A percentile compares a stretch with the other conserved stretches of the same genome.
These are phyloP conservation scores for Oryza punctata DNA, from an alignment of 176 grass and related monocot genomes.

Conservation along the genomic window DNA sequence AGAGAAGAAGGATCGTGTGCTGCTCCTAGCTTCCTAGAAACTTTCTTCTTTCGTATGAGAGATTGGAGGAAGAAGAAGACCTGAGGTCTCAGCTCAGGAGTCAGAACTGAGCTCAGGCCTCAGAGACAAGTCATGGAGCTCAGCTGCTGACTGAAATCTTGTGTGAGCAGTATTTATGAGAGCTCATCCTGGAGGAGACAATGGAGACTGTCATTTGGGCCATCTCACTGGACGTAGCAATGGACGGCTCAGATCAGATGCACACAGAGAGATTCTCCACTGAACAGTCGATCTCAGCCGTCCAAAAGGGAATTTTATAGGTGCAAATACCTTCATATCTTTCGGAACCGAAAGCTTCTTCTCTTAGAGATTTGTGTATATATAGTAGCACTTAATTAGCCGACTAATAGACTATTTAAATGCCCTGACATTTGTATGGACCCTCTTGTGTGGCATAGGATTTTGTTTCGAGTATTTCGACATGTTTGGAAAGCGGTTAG, in stretches of 20 bases:
- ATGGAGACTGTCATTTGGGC: neutral
- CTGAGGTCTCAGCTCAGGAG: neutral
- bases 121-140: neutral
- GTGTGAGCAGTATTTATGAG: conserved; percentile 22
- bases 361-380: too few relatives aligned
- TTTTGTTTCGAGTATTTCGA: too few relatives aligned
- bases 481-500: too few relatives aligned
- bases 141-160: neutral
- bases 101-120: conserved; percentile 1
- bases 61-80: neutral
- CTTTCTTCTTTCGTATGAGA: neutral
- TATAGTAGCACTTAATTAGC: too few relatives aligned
- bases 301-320: neutral
- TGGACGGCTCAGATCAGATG: neutral
- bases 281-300: neutral
- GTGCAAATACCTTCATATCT: neutral
- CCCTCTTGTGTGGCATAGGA: too few relatives aligned
- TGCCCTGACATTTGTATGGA: too few relatives aligned
- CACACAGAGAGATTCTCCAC: neutral
- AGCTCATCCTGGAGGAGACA: neutral
- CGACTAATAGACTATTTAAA: too few relatives aligned
- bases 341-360: neutral
- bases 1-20: neutral
- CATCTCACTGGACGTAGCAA: neutral
- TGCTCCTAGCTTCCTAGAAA: conserved; percentile 16